Percentiles rank a stretch among this genome's conserved stretches.
These are phyloP conservation scores for Parastagonospora nodorum DNA, from an alignment of 2,329 filamentous ascomycete species.

Conservation along the genomic window DNA sequence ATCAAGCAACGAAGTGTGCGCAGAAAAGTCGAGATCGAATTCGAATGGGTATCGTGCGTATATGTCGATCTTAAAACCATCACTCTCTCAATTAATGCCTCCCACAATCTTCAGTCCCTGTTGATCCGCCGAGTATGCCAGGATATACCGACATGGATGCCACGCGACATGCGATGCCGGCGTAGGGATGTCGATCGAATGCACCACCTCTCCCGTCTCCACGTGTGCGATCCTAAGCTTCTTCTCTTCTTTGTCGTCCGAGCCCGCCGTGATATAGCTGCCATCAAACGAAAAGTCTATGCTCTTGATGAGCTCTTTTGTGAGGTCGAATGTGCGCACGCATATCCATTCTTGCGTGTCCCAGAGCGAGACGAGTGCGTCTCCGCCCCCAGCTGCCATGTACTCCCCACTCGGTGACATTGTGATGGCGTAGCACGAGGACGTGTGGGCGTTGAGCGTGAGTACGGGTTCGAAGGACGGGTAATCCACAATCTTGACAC, in stretches of 20 bases:
- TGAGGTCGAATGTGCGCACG: slow-evolving; percentile 70
- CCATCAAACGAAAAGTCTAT: slow-evolving; percentile 81
- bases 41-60: slow-evolving; percentile 15
- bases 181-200: slow-evolving; percentile 71
- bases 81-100: slow-evolving; percentile 30
- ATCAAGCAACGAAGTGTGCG: not conserved
- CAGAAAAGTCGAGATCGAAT: not conserved
- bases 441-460: slow-evolving; percentile 73
- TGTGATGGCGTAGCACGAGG: slow-evolving; percentile 70
- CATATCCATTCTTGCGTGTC: slow-evolving; percentile 80
- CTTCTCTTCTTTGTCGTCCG: slow-evolving; percentile 74
- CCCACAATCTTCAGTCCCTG: slow-evolving; percentile 71
- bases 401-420: slow-evolving; percentile 73
- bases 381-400: slow-evolving; percentile 75
- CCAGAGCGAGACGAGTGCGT: slow-evolving; percentile 77
- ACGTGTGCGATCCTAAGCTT: slow-evolving; percentile 73
- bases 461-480: slow-evolving; percentile 54
- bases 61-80: slow-evolving; percentile 4
- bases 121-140: slow-evolving; percentile 72
- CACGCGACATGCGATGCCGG: slow-evolving; percentile 72
- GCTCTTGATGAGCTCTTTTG: slow-evolving; percentile 71
- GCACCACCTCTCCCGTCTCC: slow-evolving; percentile 74
- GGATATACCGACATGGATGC: slow-evolving; percentile 74
- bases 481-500: slow-evolving; percentile 67
- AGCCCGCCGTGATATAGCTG: slow-evolving; percentile 73